Evolutionary conservation across 129 eudicot genomes (phyloP).

Genomic region (Glebionis coronaria): DNA sequence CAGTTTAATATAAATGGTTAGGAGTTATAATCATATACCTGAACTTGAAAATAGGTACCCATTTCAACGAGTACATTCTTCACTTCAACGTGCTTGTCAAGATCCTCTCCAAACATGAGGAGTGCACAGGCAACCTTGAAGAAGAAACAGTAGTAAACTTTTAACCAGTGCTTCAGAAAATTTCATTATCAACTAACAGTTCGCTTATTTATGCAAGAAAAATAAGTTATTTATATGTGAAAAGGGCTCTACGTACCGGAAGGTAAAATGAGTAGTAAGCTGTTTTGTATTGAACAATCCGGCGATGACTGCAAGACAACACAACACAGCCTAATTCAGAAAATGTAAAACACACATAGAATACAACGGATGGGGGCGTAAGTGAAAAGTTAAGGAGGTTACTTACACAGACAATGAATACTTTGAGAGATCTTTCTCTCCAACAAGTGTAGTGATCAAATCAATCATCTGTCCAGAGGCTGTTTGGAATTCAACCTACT

Average conservation of each 20-base stretch:
- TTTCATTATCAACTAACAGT: neutral
- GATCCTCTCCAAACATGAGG: conserved; percentile 70
- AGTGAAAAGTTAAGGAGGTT: conserved; percentile 10
- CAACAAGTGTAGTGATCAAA: conserved; percentile 82
- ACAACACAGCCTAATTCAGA: conserved; percentile 13
- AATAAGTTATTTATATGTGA: neutral
- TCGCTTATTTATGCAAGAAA: neutral
- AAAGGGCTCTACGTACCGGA: conserved; percentile 53
- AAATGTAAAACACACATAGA: conserved; percentile 2
- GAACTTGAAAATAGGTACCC: conserved; percentile 94
- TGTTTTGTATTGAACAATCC: conserved; percentile 92
- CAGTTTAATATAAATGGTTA: neutral
- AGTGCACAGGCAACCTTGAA: conserved; percentile 85
- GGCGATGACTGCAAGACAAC: conserved; percentile 67
- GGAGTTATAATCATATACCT: conserved; percentile 39
- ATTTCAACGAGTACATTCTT: conserved; percentile 75
- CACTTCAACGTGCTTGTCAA: conserved; percentile 68
- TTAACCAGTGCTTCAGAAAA: neutral
- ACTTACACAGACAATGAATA: conserved; percentile 73
- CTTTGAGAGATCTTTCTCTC: conserved; percentile 85
- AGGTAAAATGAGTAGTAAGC: conserved; percentile 95
- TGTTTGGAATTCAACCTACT: conserved; percentile 88
- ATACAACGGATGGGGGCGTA: neutral
- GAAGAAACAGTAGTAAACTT: conserved; percentile 10
- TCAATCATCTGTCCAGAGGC: conserved; percentile 92